phyloP scores from a whole-genome alignment of 148 eudicot species.

The Rhododendron henanense region DNA sequence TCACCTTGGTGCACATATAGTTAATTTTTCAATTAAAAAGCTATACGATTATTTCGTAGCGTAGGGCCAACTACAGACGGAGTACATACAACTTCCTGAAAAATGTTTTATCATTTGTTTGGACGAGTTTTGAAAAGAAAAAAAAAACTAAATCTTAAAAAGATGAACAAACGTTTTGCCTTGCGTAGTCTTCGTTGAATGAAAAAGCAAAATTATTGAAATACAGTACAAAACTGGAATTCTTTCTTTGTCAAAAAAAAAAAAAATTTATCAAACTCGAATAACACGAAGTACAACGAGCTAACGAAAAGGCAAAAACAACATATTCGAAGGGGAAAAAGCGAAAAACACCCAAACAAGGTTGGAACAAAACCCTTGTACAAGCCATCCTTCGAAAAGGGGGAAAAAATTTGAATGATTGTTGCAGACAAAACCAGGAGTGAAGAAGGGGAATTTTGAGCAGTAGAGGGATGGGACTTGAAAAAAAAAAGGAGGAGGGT shows the following conservation, averaged over 20 bases:
- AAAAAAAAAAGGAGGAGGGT: not conserved
- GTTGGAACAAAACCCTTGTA: too few species aligned
- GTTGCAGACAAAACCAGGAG: not conserved
- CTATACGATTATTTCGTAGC: too few species aligned
- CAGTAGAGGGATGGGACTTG: not conserved
- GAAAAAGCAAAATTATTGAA: not conserved
- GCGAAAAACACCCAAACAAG: too few species aligned
- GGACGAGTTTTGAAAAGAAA: not conserved
- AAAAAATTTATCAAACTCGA: too few species aligned
- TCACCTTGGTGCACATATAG: too few species aligned
- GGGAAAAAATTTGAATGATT: not conserved
- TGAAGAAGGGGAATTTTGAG: not conserved
- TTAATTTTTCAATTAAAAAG: too few species aligned
- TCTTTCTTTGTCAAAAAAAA: too few species aligned
- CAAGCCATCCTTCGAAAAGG: not conserved
- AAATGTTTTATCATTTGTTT: too few species aligned
- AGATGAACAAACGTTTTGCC: not conserved
- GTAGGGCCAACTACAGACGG: not conserved
- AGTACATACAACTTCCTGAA: not conserved
- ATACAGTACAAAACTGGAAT: not conserved
- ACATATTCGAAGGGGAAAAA: too few species aligned
- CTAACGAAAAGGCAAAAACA: too few species aligned
- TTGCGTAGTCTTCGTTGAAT: not conserved
- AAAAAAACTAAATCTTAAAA: not conserved
- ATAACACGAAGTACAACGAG: too few species aligned